Conservation (phyloP, 2,329 filamentous ascomycete species). For the Fusarium incarnatum region DNA sequence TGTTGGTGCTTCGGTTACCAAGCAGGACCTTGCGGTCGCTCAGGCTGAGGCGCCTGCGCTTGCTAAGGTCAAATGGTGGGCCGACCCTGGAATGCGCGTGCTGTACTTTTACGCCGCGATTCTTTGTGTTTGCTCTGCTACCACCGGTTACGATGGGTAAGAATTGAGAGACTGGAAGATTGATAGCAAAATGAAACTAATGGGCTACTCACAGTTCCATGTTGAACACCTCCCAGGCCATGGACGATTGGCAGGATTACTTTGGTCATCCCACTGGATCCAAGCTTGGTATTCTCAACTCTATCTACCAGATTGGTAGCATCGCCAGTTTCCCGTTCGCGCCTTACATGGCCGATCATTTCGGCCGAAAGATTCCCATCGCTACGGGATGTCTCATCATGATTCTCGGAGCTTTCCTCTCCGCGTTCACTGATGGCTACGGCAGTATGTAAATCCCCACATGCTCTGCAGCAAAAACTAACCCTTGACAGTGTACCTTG, state of each 20-base stretch:
- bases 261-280: conserved; percentile 53
- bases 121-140: conserved; percentile 68
- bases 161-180: not conserved
- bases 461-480: not conserved
- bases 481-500: conserved; percentile 51
- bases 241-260: conserved; percentile 63
- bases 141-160: conserved; percentile 69
- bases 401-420: conserved; percentile 57
- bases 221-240: conserved; percentile 70
- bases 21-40: conserved; percentile 51
- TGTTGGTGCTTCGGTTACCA: conserved; percentile 16
- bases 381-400: conserved; percentile 58
- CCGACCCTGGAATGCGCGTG: conserved; percentile 66
- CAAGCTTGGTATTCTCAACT: conserved; percentile 62
- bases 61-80: conserved; percentile 67
- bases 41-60: conserved; percentile 62
- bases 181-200: not conserved
- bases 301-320: conserved; percentile 62
- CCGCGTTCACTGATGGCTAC: conserved; percentile 57
- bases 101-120: conserved; percentile 62
- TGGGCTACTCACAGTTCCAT: conserved; percentile 47
- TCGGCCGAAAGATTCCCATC: conserved; percentile 59
- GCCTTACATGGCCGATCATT: conserved; percentile 55
- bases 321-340: conserved; percentile 29
- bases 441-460: conserved; percentile 51